Conservation (phyloP, 306 rosid species). For the Benincasa hispida region DNA sequence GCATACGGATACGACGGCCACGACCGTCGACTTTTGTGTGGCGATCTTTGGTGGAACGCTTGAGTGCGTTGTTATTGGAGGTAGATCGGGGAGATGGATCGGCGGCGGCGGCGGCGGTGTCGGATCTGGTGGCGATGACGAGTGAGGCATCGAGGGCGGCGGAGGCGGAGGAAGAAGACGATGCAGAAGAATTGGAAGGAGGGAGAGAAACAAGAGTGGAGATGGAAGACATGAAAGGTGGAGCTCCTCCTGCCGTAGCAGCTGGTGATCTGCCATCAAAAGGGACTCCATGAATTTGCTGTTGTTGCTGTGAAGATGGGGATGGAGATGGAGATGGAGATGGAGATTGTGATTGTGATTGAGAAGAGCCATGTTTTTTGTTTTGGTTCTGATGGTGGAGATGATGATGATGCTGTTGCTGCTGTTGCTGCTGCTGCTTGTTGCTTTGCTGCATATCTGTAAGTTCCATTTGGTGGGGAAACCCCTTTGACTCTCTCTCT, state of each 20-base stretch:
- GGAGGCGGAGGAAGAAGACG: constrained; percentile 19
- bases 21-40: constrained; percentile 91
- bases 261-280: constrained; percentile 39
- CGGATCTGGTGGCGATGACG: constrained; percentile 89
- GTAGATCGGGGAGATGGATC: constrained; percentile 15
- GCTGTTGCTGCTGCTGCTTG: constrained; percentile 18
- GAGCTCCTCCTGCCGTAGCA: not conserved
- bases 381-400: constrained; percentile 19
- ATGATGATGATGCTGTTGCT: constrained; percentile 16
- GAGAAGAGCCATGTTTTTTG: constrained; percentile 21
- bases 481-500: not conserved
- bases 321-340: not conserved
- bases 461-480: constrained; percentile 60
- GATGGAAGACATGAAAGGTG: constrained; percentile 58
- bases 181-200: constrained; percentile 20
- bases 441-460: constrained; percentile 71
- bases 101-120: not conserved
- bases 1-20: constrained; percentile 90
- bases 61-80: constrained; percentile 5
- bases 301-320: not conserved
- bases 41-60: constrained; percentile 78
- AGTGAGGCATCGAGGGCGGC: constrained; percentile 65
- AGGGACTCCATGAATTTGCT: constrained; percentile 32
- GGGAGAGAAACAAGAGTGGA: constrained; percentile 23
- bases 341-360: not conserved